A percentile compares a stretch with the other conserved stretches of the same genome.
phyloP scores from a whole-genome alignment of 768 basidiomycete species.

The Lentinula sp. region DNA sequence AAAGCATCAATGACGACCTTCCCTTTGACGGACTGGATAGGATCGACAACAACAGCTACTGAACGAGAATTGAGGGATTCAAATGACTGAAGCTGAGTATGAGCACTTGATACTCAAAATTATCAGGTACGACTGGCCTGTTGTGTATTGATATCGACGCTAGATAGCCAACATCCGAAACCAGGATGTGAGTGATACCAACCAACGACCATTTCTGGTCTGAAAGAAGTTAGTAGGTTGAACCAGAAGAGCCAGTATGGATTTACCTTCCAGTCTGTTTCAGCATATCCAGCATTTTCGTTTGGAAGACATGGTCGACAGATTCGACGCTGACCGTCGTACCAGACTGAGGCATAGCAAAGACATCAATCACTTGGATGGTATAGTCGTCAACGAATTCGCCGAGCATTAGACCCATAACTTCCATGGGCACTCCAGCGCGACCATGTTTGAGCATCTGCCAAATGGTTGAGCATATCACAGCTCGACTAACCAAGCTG shows the following conservation, averaged over 20 bases:
- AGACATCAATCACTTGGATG: conserved; percentile 92
- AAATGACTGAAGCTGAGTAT: conserved; percentile 65
- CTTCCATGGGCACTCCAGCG: conserved; percentile 98
- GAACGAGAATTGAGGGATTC: conserved; percentile 90
- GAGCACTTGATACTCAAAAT: conserved; percentile 11
- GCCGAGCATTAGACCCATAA: conserved; percentile 97
- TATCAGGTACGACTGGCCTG: conserved; percentile 48
- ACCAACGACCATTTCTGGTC: conserved; percentile 97
- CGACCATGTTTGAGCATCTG: conserved; percentile 99
- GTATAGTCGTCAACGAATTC: conserved; percentile 99
- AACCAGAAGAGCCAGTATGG: conserved; percentile 8
- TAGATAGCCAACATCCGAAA: conserved; percentile 98
- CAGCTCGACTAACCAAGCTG: not conserved
- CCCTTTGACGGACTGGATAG: conserved; percentile 97
- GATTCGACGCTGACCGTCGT: conserved; percentile 98
- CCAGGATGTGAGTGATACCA: conserved; percentile 99
- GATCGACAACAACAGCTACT: conserved; percentile 96
- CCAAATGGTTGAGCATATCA: not conserved
- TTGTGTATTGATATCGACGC: conserved; percentile 98
- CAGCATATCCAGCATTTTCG: conserved; percentile 97
- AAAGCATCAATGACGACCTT: conserved; percentile 99
- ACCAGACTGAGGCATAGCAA: conserved; percentile 98
- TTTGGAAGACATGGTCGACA: conserved; percentile 97
- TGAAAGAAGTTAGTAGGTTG: conserved; percentile 16
- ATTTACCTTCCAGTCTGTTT: conserved; percentile 93